phyloP scores from a whole-genome alignment of 1,284 basidiomycete genomes.

The Malassezia psittaci region DNA sequence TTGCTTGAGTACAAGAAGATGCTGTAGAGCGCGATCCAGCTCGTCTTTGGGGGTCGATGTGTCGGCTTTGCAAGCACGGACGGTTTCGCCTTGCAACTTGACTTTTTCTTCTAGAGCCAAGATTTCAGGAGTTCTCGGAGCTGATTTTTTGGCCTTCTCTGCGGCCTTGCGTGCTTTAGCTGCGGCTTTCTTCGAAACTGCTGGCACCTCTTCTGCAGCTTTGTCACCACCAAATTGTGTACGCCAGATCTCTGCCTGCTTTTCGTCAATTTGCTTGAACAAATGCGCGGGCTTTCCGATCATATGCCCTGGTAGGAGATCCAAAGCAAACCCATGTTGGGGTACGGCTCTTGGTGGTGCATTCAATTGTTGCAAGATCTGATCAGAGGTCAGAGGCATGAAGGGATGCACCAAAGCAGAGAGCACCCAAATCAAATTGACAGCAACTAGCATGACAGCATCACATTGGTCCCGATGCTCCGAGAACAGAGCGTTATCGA shows the following conservation, averaged over 20 bases:
- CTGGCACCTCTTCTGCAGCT: constrained; percentile 26
- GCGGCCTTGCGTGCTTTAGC: constrained; percentile 41
- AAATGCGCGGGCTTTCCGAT: constrained; percentile 79
- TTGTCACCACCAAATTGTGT: constrained; percentile 65
- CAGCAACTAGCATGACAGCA: constrained; percentile 71
- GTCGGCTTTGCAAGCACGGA: constrained; percentile 29
- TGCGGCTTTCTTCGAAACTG: constrained; percentile 42
- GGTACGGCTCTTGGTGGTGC: constrained; percentile 68
- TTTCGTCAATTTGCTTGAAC: constrained; percentile 88
- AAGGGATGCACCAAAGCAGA: constrained; percentile 81
- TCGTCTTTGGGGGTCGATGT: constrained; percentile 7
- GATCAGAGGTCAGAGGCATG: constrained; percentile 81
- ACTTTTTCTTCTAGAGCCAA: constrained; percentile 27
- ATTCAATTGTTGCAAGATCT: constrained; percentile 78
- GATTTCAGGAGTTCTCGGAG: constrained; percentile 28
- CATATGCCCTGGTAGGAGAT: constrained; percentile 75
- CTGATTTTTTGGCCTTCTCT: constrained; percentile 29
- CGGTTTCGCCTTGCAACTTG: constrained; percentile 26
- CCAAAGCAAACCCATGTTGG: constrained; percentile 54
- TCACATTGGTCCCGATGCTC: constrained; percentile 74
- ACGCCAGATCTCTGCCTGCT: constrained; percentile 74
- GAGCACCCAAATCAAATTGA: constrained; percentile 87
- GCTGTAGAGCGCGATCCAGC: constrained; percentile 19
- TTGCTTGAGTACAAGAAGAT: constrained; percentile 21
- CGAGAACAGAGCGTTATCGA: constrained; percentile 79